These are phyloP conservation scores for Inga oerstediana DNA, from an alignment of 306 rosid genomes.

Conservation along the genomic window DNA sequence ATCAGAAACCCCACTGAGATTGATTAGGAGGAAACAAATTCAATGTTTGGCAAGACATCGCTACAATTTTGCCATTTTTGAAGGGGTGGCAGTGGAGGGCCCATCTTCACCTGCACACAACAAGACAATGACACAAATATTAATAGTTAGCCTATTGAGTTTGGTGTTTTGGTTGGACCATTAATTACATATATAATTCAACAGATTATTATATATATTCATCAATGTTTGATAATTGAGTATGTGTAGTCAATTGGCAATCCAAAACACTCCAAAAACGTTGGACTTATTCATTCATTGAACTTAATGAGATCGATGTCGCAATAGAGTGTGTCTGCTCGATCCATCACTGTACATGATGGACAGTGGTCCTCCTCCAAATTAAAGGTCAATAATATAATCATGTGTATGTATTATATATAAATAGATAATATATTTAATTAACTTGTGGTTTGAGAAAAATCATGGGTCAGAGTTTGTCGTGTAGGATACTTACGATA, in stretches of 20 bases:
- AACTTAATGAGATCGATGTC: neutral
- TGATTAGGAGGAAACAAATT: neutral
- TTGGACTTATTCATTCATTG: neutral
- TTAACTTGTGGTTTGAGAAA: neutral
- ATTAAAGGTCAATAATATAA: neutral
- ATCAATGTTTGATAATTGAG: neutral
- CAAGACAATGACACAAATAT: neutral
- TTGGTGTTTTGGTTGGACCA: conserved; percentile 38
- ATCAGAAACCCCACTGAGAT: conserved; percentile 4
- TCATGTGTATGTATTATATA: neutral
- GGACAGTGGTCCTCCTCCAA: neutral
- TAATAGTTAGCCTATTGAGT: conserved; percentile 31
- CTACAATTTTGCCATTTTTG: neutral
- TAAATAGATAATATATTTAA: neutral
- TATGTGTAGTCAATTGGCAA: neutral
- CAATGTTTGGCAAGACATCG: conserved; percentile 21
- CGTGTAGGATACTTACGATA: neutral
- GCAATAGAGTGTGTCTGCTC: neutral
- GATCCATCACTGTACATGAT: neutral
- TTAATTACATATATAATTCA: neutral
- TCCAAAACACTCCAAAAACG: neutral
- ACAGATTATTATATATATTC: too few relatives aligned
- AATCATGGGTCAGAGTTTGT: neutral
- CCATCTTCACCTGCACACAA: conserved; percentile 16
- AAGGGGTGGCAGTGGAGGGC: neutral